Conservation (phyloP, 139 green algal genomes). For the Closterium sp. region DNA sequence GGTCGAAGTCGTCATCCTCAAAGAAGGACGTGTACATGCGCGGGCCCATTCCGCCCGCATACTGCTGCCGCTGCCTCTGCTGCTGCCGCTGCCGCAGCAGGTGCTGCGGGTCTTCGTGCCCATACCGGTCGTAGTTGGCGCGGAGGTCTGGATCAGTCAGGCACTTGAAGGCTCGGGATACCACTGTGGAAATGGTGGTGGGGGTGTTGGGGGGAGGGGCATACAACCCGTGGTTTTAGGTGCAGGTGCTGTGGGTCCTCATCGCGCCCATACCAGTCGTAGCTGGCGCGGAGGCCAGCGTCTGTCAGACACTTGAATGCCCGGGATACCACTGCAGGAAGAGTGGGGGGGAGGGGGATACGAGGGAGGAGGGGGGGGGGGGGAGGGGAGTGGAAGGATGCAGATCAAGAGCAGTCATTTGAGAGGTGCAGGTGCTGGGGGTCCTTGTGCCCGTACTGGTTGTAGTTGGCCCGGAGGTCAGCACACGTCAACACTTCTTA, state of each 20-base stretch:
- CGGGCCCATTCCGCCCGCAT: not conserved
- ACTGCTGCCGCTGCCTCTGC: conserved; percentile 15
- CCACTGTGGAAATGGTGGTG: conserved; percentile 3
- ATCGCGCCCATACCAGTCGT: conserved; percentile 66
- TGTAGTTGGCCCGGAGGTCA: conserved; percentile 64
- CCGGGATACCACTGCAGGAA: conserved; percentile 54
- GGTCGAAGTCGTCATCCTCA: conserved; percentile 37
- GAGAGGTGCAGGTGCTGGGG: conserved; percentile 27
- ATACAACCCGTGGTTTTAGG: too few species aligned
- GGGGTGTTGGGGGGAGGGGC: not conserved
- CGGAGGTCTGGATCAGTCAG: conserved; percentile 65
- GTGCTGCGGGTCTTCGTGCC: conserved; percentile 54
- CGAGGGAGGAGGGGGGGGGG: not conserved
- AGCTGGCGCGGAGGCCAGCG: conserved; percentile 59
- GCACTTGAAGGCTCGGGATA: conserved; percentile 70
- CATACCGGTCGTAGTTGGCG: conserved; percentile 66
- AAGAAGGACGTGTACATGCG: not conserved
- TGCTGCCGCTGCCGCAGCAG: conserved; percentile 14
- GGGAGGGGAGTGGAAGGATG: not conserved
- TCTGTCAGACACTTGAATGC: conserved; percentile 71
- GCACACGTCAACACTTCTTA: conserved; percentile 63
- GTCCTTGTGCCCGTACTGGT: conserved; percentile 60
- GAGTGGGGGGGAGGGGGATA: not conserved
- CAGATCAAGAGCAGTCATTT: too few species aligned
- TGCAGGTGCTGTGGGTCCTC: conserved; percentile 37